A percentile compares a stretch with the other conserved stretches of the same genome.
phyloP scores from a whole-genome alignment of 495 filamentous ascomycete genomes.

The Penicillium herquei region DNA sequence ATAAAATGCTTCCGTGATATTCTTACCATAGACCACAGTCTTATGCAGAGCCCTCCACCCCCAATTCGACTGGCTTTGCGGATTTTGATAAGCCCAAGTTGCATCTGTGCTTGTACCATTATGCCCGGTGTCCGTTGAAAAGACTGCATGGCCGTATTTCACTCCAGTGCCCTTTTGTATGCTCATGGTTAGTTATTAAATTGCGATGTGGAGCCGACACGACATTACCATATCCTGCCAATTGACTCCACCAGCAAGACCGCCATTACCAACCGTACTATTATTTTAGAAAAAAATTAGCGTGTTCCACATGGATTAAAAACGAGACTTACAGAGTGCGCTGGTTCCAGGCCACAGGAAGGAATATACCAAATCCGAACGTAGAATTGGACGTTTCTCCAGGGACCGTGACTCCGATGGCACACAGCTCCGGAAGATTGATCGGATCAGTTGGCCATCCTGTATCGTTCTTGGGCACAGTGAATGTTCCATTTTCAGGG shows the following conservation, averaged over 20 bases:
- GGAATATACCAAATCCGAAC: background rate
- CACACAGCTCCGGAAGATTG: background rate
- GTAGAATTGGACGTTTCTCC: background rate
- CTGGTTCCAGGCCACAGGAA: background rate
- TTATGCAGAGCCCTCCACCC: conserved; percentile 6
- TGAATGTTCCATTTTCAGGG: background rate
- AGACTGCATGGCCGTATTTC: conserved; percentile 48
- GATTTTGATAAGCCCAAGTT: conserved; percentile 44
- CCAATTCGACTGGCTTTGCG: conserved; percentile 31
- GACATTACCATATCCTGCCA: background rate
- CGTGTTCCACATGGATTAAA: background rate
- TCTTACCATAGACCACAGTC: background rate
- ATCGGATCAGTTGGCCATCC: background rate
- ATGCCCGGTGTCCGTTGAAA: conserved; percentile 59
- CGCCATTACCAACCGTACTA: background rate
- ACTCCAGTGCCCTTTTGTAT: conserved; percentile 32
- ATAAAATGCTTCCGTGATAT: conserved; percentile 9
- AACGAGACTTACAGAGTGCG: background rate
- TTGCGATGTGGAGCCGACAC: too few relatives aligned
- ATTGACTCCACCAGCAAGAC: background rate
- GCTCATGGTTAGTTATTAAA: background rate
- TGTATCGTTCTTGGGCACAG: background rate
- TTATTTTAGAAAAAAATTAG: background rate
- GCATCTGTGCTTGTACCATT: conserved; percentile 35
- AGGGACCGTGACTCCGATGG: background rate